Percentiles rank a stretch among this genome's conserved stretches.
Conservation (phyloP, 2,329 filamentous ascomycete species). For the Epichloe typhina region DNA sequence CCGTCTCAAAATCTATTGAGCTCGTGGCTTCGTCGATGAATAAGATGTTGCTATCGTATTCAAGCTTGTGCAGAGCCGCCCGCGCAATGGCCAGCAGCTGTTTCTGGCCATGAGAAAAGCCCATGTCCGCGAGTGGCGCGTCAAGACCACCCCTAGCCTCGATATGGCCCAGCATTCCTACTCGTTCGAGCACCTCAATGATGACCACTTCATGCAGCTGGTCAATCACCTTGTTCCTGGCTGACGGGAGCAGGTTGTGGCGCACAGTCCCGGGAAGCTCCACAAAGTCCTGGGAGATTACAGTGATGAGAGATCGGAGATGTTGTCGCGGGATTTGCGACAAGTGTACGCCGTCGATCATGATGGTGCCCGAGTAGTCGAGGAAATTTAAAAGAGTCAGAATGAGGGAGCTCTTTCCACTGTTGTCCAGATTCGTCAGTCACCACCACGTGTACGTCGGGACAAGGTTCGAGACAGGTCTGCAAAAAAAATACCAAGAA, state of each 20-base stretch:
- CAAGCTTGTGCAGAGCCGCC: constrained; percentile 1
- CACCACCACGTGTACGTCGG: neutral
- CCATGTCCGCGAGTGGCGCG: constrained; percentile 4
- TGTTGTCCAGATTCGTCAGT: constrained; percentile 1
- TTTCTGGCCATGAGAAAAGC: constrained; percentile 8
- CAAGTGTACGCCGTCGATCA: constrained; percentile 18
- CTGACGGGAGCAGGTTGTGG: neutral
- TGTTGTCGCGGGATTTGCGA: constrained; percentile 9
- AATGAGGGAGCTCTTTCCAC: constrained; percentile 12
- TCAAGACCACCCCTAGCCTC: constrained; percentile 6
- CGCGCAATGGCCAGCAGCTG: constrained; percentile 10
- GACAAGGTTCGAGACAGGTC: too few species aligned
- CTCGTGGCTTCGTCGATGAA: neutral
- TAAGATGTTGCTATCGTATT: neutral
- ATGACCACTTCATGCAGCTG: neutral
- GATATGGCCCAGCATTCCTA: constrained; percentile 7
- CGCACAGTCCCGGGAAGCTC: constrained; percentile 9
- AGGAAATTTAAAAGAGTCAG: neutral
- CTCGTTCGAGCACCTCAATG: constrained; percentile 3
- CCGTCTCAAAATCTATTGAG: neutral
- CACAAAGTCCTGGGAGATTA: constrained; percentile 17
- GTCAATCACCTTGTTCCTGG: neutral
- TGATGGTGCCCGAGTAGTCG: neutral
- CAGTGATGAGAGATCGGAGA: constrained; percentile 17
- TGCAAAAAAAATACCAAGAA: neutral